These are phyloP conservation scores for Diplodia scrobiculata DNA, from an alignment of 2,329 filamentous ascomycete species.

Conservation along the genomic window DNA sequence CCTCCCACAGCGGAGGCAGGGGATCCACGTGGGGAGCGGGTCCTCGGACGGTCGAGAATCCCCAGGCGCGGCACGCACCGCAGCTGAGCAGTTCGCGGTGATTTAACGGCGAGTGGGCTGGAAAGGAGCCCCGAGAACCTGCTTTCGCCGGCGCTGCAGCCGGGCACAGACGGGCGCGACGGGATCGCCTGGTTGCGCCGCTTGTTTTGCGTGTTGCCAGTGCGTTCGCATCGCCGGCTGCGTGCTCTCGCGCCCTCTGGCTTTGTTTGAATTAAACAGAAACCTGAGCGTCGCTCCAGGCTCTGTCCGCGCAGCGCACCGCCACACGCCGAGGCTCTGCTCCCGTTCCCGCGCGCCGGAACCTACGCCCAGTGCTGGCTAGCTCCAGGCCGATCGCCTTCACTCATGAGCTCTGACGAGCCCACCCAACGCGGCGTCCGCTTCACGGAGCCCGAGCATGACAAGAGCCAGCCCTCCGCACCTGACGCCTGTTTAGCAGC, in stretches of 20 bases:
- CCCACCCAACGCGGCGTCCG: slow-evolving; percentile 35
- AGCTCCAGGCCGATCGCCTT: slow-evolving; percentile 27
- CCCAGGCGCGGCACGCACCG: slow-evolving; percentile 3
- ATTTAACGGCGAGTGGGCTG: slow-evolving; percentile 4
- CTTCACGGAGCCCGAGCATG: slow-evolving; percentile 37
- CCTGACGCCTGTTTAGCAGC: slow-evolving; percentile 29
- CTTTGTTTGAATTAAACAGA: slow-evolving; percentile 26
- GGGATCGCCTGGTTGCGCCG: slow-evolving; percentile 5
- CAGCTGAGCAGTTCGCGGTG: neutral
- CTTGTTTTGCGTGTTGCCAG: slow-evolving; percentile 11
- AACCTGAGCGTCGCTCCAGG: slow-evolving; percentile 11
- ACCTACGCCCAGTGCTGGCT: slow-evolving; percentile 18
- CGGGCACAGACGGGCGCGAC: slow-evolving; percentile 23
- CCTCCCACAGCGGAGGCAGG: neutral
- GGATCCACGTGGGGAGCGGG: slow-evolving; percentile 15
- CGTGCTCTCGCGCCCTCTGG: slow-evolving; percentile 11
- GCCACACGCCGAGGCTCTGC: slow-evolving; percentile 24
- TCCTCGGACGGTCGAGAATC: neutral
- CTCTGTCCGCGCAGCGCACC: slow-evolving; percentile 23
- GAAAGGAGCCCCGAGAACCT: slow-evolving; percentile 9
- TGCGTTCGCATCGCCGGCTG: slow-evolving; percentile 20
- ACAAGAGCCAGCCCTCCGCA: slow-evolving; percentile 35
- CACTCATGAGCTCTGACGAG: slow-evolving; percentile 27
- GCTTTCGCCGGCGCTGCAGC: slow-evolving; percentile 14
- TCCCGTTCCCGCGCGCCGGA: slow-evolving; percentile 25